Percentiles rank a stretch among this genome's conserved stretches.
phyloP scores from a whole-genome alignment of 345 rosid species.

The Brassica rapa region DNA sequence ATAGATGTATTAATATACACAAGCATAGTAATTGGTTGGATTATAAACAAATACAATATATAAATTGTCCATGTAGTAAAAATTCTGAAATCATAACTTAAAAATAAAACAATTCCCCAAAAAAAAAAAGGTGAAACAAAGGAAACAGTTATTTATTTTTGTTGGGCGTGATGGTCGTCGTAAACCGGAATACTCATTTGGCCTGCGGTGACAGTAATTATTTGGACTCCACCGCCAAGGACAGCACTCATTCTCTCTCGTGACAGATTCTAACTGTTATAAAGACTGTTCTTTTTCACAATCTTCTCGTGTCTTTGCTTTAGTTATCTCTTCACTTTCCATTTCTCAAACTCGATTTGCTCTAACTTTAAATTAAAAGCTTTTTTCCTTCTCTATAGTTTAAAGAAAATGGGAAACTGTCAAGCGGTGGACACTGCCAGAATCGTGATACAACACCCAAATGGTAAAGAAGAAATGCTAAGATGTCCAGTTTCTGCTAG shows the following conservation, averaged over 20 bases:
- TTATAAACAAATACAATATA: too few relatives aligned
- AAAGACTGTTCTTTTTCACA: conserved; percentile 21
- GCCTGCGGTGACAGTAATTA: conserved; percentile 38
- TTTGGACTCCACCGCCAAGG: conserved; percentile 31
- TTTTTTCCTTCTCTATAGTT: background rate
- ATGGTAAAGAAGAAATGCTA: conserved; percentile 68
- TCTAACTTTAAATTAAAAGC: background rate
- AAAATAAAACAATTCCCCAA: background rate
- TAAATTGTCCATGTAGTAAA: too few relatives aligned
- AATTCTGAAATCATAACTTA: background rate
- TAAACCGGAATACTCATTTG: conserved; percentile 30
- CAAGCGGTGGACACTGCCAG: conserved; percentile 86
- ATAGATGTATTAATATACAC: too few relatives aligned
- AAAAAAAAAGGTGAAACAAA: background rate
- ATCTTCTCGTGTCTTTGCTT: conserved; percentile 31
- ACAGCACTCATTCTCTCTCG: conserved; percentile 31
- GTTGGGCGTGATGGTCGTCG: conserved; percentile 19
- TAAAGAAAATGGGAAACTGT: conserved; percentile 75
- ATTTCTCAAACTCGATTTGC: background rate
- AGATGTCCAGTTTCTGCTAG: conserved; percentile 63
- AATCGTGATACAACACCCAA: conserved; percentile 73
- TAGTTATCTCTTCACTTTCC: conserved; percentile 3
- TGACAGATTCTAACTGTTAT: background rate
- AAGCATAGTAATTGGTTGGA: too few relatives aligned
- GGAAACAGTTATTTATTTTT: background rate